Percentiles rank a stretch among this genome's conserved stretches.
Evolutionary conservation across 306 rosid species (phyloP).

Genomic region (Dryas alaskensis): DNA sequence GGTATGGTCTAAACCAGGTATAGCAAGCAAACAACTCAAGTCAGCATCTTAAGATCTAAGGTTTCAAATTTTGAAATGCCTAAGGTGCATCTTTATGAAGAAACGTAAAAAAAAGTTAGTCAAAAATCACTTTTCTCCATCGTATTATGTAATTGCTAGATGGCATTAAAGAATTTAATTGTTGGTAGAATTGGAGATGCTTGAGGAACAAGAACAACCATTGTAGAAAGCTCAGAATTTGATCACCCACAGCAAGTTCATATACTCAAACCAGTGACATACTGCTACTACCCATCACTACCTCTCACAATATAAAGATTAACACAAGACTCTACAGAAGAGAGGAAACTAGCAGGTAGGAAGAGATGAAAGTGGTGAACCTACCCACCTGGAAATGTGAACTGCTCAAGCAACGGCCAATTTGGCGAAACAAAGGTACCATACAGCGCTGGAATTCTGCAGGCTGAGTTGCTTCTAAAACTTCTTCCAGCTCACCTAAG

Average conservation of each 20-base stretch:
- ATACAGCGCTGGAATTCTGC: slow-evolving; percentile 91
- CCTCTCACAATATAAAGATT: slow-evolving; percentile 9
- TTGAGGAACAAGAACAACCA: not conserved
- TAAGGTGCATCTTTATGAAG: not conserved
- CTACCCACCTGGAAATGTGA: slow-evolving; percentile 90
- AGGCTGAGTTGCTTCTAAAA: slow-evolving; percentile 90
- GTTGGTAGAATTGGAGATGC: not conserved
- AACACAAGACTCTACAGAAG: slow-evolving; percentile 8
- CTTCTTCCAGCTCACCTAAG: slow-evolving; percentile 96
- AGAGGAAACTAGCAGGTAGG: slow-evolving; percentile 18
- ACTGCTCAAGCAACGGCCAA: slow-evolving; percentile 85
- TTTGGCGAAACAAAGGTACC: slow-evolving; percentile 82
- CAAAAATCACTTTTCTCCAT: not conserved
- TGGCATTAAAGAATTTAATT: not conserved
- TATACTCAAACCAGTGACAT: not conserved
- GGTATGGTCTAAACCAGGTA: not conserved
- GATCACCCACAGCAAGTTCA: not conserved
- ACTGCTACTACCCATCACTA: not conserved
- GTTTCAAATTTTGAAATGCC: not conserved
- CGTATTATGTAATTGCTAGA: not conserved
- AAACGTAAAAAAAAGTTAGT: not conserved
- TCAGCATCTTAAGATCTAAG: not conserved
- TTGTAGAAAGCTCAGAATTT: not conserved
- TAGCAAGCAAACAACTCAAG: not conserved
- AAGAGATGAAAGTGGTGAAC: slow-evolving; percentile 16